Conservation (phyloP, 768 basidiomycete species). For the Russula brevipes region DNA sequence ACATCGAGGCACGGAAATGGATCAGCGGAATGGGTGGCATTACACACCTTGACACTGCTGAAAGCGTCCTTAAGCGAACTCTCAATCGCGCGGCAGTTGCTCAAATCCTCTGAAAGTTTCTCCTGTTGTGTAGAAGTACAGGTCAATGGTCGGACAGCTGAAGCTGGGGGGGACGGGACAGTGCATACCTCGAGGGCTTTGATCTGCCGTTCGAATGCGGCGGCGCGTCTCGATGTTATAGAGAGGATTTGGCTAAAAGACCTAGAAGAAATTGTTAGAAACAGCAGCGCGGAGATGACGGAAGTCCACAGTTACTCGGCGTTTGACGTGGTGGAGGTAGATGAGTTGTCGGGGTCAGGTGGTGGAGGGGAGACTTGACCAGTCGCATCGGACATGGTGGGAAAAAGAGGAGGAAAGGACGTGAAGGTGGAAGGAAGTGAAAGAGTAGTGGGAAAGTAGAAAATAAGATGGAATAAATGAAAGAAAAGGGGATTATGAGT, state of each 20-base stretch:
- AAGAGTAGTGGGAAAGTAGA: too few relatives aligned
- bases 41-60: slow-evolving; percentile 51
- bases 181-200: slow-evolving; percentile 16
- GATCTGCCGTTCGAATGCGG: slow-evolving; percentile 12
- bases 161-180: background rate
- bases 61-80: slow-evolving; percentile 62
- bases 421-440: background rate
- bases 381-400: slow-evolving; percentile 3
- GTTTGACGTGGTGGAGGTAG: background rate
- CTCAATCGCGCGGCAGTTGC: slow-evolving; percentile 72
- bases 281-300: background rate
- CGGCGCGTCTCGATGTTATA: slow-evolving; percentile 10
- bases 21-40: slow-evolving; percentile 3
- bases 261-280: background rate
- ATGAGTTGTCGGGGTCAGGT: background rate
- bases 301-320: background rate
- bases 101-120: slow-evolving; percentile 62
- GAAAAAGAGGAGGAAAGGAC: background rate
- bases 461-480: background rate
- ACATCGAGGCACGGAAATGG: background rate
- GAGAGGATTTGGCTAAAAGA: slow-evolving; percentile 1
- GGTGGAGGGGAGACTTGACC: background rate
- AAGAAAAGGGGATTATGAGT: background rate
- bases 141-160: too few relatives aligned
- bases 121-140: slow-evolving; percentile 37